Evolutionary conservation across 768 basidiomycete genomes (phyloP).

Genomic region (Phanerochaete carnosa): DNA sequence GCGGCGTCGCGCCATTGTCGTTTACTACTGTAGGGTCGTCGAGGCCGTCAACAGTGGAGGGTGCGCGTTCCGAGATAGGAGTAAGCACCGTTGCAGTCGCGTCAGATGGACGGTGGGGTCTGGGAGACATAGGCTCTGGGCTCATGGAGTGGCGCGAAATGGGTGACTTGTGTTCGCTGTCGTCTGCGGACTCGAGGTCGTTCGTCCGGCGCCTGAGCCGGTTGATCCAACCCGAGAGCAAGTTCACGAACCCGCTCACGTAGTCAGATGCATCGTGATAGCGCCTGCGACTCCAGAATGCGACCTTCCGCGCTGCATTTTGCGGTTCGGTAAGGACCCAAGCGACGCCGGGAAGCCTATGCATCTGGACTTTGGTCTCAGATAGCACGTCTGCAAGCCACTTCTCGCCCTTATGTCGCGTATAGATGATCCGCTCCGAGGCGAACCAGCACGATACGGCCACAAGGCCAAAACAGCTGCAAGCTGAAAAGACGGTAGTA

Average conservation of each 20-base stretch:
- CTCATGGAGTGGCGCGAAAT: slow-evolving; percentile 9
- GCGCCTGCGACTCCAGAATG: slow-evolving; percentile 15
- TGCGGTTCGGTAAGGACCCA: slow-evolving; percentile 25
- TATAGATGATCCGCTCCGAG: slow-evolving; percentile 64
- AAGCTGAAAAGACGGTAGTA: slow-evolving; percentile 73
- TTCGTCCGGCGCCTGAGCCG: not conserved
- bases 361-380: slow-evolving; percentile 21
- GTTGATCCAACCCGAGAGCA: slow-evolving; percentile 3
- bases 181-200: slow-evolving; percentile 8
- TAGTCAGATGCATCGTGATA: slow-evolving; percentile 17
- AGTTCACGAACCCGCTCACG: not conserved
- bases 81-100: slow-evolving; percentile 14
- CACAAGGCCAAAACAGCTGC: slow-evolving; percentile 66
- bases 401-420: slow-evolving; percentile 59
- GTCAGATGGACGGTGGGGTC: slow-evolving; percentile 16
- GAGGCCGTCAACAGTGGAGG: slow-evolving; percentile 17
- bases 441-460: slow-evolving; percentile 76
- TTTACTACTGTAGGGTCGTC: slow-evolving; percentile 19
- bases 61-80: slow-evolving; percentile 19
- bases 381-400: slow-evolving; percentile 62
- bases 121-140: slow-evolving; percentile 18
- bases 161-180: slow-evolving; percentile 10
- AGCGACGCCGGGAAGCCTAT: slow-evolving; percentile 18
- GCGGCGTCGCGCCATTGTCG: slow-evolving; percentile 13
- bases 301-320: slow-evolving; percentile 13